A percentile compares a stretch with the other conserved stretches of the same genome.
Evolutionary conservation across 140 eudicot species (phyloP).

Genomic region (Flaveria floridana): DNA sequence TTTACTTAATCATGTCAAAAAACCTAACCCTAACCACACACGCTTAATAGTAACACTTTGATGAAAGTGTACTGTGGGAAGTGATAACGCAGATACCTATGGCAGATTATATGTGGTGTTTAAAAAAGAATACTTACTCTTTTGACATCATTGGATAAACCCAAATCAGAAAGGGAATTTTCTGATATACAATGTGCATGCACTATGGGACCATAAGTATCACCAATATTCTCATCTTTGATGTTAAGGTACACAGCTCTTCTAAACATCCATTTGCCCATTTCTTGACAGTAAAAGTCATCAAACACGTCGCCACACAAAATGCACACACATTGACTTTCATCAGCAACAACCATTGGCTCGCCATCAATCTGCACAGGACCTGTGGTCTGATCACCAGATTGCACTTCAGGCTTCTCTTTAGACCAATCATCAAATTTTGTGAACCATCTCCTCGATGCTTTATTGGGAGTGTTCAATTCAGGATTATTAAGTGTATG

Average conservation of each 20-base stretch:
- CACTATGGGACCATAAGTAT: conserved; percentile 48
- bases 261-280: conserved; percentile 77
- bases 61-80: not conserved
- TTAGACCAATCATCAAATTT: conserved; percentile 53
- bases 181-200: conserved; percentile 67
- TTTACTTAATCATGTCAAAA: not conserved
- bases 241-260: conserved; percentile 55
- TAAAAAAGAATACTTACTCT: conserved; percentile 43
- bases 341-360: conserved; percentile 86
- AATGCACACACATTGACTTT: conserved; percentile 77
- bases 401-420: conserved; percentile 32
- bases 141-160: conserved; percentile 47
- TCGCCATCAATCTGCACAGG: conserved; percentile 44
- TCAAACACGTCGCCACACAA: conserved; percentile 91
- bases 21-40: not conserved
- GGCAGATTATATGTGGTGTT: conserved; percentile 10
- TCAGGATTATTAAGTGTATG: conserved; percentile 49
- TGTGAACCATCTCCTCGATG: conserved; percentile 73
- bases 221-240: conserved; percentile 40
- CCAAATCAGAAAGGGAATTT: conserved; percentile 47
- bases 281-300: conserved; percentile 58
- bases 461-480: conserved; percentile 25
- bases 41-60: not conserved
- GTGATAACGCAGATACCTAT: not conserved
- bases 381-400: conserved; percentile 26